Evolutionary conservation across 805 yeast species (phyloP).

Genomic region (Danielia reshetovae): DNA sequence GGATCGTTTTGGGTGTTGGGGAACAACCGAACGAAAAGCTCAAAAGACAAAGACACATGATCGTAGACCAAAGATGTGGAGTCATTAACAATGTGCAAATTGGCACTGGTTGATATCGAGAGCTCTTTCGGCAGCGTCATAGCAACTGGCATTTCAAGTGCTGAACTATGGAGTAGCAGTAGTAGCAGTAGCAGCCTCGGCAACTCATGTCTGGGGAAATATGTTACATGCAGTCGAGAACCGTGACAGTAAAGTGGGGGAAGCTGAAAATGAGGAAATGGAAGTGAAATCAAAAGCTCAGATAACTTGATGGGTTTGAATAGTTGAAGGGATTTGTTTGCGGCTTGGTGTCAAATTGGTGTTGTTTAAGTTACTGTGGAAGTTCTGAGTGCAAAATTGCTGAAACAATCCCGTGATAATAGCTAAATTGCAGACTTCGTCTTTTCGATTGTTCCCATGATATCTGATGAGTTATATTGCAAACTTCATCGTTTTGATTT

Average conservation of each 20-base stretch:
- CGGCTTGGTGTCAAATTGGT: too few relatives aligned
- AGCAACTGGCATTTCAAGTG: conserved; percentile 18
- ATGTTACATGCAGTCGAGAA: not conserved
- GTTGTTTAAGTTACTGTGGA: too few relatives aligned
- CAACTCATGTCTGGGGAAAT: conserved; percentile 3
- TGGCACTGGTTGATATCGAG: conserved; percentile 25
- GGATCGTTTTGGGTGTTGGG: conserved; percentile 17
- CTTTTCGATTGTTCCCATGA: too few relatives aligned
- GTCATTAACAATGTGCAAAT: conserved; percentile 31
- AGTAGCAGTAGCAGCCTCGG: not conserved
- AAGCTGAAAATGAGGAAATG: too few relatives aligned
- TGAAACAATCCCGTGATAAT: too few relatives aligned
- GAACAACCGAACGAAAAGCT: conserved; percentile 30
- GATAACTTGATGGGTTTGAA: too few relatives aligned
- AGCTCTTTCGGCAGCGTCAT: not conserved
- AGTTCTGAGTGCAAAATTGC: too few relatives aligned
- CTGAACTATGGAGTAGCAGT: not conserved
- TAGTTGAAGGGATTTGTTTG: too few relatives aligned
- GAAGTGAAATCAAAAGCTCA: too few relatives aligned
- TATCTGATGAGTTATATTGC: too few relatives aligned
- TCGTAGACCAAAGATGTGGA: conserved; percentile 23
- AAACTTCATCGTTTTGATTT: too few relatives aligned
- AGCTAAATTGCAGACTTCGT: too few relatives aligned
- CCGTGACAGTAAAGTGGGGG: not conserved
- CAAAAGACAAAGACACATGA: conserved; percentile 29